Evolutionary conservation across 345 rosid species (phyloP).

Genomic region (Salix koriyanagi): DNA sequence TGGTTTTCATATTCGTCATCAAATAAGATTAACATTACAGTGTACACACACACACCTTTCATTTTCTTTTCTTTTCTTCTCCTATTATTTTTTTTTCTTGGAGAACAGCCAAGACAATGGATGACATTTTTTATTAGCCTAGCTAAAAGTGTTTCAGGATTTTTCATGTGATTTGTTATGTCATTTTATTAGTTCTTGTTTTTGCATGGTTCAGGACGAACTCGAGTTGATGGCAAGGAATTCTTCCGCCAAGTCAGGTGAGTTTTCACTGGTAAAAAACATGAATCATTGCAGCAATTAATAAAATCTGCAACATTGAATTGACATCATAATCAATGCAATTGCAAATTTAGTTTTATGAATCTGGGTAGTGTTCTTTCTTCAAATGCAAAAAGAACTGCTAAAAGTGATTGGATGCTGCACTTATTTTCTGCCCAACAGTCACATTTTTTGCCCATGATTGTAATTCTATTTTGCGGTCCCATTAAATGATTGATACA

Average conservation of each 20-base stretch:
- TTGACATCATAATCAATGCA: not conserved
- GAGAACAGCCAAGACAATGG: not conserved
- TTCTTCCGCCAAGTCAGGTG: slow-evolving; percentile 98
- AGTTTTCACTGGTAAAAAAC: not conserved
- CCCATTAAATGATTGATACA: not conserved
- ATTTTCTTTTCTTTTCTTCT: too few species aligned
- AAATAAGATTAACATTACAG: not conserved
- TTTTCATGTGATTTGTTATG: not conserved
- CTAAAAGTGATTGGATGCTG: too few species aligned
- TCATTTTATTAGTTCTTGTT: not conserved
- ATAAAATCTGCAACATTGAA: not conserved
- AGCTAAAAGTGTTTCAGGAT: not conserved
- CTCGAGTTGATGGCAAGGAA: slow-evolving; percentile 91
- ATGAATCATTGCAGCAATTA: not conserved
- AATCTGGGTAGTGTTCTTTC: too few species aligned
- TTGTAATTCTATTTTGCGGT: not conserved
- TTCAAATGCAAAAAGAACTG: too few species aligned
- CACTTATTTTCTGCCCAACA: too few species aligned
- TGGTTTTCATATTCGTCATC: not conserved
- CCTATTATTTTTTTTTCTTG: not conserved
- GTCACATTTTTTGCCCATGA: too few species aligned
- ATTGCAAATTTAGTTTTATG: not conserved
- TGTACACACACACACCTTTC: not conserved
- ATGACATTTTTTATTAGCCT: not conserved
- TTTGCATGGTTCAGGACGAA: slow-evolving; percentile 47